Base-by-base conservation (phyloP, 768 basidiomycete species). In the Panellus pusillus region DNA sequence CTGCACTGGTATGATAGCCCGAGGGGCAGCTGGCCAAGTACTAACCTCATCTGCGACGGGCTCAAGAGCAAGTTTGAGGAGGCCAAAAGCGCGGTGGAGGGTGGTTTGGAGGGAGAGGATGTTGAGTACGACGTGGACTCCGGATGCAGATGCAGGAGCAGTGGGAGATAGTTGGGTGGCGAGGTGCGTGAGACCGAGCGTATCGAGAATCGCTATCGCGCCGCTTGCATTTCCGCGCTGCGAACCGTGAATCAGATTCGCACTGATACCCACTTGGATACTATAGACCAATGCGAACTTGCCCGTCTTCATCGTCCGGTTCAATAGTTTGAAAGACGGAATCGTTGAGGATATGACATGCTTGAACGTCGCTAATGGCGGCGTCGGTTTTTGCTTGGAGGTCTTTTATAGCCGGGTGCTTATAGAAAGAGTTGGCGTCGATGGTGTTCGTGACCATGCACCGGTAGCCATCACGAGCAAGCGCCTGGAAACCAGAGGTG, bases 341-440 rank as follows among this genome's bases (percentile, higher is more conserved):
- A 27, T 53, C 52, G 15, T 53, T 53, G 39, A 53, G 28, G 14
- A 53, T 53, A 42, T 53, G 45, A n/a, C 44, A 46, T 24, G 45
- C 32, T 6, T 47, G 38, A 19, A 53, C 39, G 24, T 35, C 14
- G 32, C 20, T 19, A 46, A 42, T 14, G 14, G 52, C 44, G 32
- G 52, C 45, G 13, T 29, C 45, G 24, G 45, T 27, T 2, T 41
- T 14, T 11, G 15, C 13, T 29, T 28, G 24, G 31, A 54, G 53
- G 29, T 43, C 32, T 40, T 39, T 40, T 12, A 44, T 20, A 8
- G 46, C 47, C 24, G 4, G 8, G 37, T 54, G 46, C 13, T 49
- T 19, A 15, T 46, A 11, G 44, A 32, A 47, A 27, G 52, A 53
- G 31, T 24, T 24, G 13, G 15, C n/a, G 32, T 53, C 45, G 39